These are phyloP conservation scores for Cutaneotrichosporon curvatum DNA, from an alignment of 1,284 basidiomycete species.

Conservation along the genomic window DNA sequence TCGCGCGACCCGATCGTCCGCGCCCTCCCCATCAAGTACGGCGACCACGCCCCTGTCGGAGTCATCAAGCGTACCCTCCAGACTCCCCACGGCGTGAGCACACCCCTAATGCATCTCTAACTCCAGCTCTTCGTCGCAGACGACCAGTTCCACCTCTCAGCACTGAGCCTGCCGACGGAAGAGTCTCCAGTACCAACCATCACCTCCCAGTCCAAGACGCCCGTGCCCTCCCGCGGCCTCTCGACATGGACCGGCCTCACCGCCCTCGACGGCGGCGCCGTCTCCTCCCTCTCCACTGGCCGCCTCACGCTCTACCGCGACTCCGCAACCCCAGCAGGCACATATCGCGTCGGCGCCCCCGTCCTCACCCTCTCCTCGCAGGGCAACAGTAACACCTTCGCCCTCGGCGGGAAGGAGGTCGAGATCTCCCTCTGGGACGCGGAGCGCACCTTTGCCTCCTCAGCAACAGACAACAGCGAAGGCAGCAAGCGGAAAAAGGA, in stretches of 20 bases:
- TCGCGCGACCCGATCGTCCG: constrained; percentile 35
- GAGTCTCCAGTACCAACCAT: constrained; percentile 7
- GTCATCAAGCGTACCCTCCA: constrained; percentile 29
- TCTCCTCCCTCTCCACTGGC: constrained; percentile 41
- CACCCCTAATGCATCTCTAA: background rate
- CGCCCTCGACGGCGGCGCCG: constrained; percentile 18
- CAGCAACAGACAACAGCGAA: background rate
- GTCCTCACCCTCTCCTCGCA: constrained; percentile 48
- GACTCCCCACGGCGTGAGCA: constrained; percentile 14
- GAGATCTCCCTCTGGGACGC: constrained; percentile 76
- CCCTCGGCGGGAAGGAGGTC: constrained; percentile 80
- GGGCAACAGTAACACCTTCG: constrained; percentile 53
- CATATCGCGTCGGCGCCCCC: constrained; percentile 19
- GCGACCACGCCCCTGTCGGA: constrained; percentile 28
- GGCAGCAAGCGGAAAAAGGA: constrained; percentile 57
- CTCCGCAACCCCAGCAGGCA: constrained; percentile 5
- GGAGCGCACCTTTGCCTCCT: constrained; percentile 56
- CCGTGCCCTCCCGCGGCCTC: constrained; percentile 8
- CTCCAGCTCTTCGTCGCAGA: constrained; percentile 27
- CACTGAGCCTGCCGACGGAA: constrained; percentile 19
- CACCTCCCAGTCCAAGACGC: constrained; percentile 6
- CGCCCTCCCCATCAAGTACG: constrained; percentile 37
- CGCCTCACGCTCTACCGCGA: constrained; percentile 22
- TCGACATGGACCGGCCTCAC: constrained; percentile 15
- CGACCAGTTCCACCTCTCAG: constrained; percentile 34